Evolutionary conservation across 2,329 filamentous ascomycete species (phyloP), one percentile per base, ranked within the genome.

Genomic region (Fusarium sp.): DNA sequence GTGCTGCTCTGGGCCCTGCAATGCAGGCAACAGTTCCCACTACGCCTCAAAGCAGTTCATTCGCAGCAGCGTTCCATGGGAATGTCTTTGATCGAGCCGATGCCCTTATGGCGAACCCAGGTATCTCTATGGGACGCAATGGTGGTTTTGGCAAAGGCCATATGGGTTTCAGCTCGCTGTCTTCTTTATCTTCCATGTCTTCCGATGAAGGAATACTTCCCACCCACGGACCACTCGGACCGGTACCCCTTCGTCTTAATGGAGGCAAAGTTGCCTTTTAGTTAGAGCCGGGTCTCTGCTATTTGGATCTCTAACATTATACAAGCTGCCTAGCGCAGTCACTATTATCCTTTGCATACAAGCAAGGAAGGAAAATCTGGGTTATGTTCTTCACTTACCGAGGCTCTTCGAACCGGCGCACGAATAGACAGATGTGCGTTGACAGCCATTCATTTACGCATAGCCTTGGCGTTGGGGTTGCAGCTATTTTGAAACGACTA

Each of bases 1-100:
- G 93, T 73, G 94, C 94, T 18, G 94, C 94, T 3, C 84, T 98
- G 7, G 95, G 94, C 1, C 93, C 94, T 8, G 94, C 94, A 21
- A 93, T 94, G 57, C 94, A 97, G 79, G 94, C 94, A 2, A 98
- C 93, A 0, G 90, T 97, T 13, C 92, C 93, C 6, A 92, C 87
- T 4, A 93, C 89, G 1, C 89, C 89, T 12, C 84, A 88, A 75
- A 87, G 83, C 63, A 84, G 81, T 4, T 86, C 86, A 1, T 89
- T 89, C 73, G 83, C 84, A 10, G 80, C 81, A 18, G 83, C 84
- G 2, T 88, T 89, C 64, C 81, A 83, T 3, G 86, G 87, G 13
- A 83, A 87, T 68, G 85, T 89, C n/a, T 89, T 89, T 75, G 86
- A 89, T 71, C 81, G 87, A 19, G 87, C 87, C 1, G 87, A 89